Evolutionary conservation across 2,329 filamentous ascomycete genomes (phyloP).

Genomic region (Anthostomella pinea): DNA sequence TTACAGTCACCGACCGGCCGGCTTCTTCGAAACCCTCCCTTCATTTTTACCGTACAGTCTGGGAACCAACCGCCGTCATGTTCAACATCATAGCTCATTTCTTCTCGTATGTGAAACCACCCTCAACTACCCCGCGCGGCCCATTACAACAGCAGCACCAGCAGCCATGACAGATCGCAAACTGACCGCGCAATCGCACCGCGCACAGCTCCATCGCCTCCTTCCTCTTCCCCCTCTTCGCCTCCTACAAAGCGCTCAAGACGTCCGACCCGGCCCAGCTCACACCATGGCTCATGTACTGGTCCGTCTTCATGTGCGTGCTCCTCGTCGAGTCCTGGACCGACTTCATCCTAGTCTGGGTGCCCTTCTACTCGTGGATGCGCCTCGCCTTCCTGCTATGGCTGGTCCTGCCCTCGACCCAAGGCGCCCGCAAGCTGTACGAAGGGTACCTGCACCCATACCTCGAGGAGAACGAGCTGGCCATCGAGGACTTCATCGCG

Average conservation of each 20-base stretch:
- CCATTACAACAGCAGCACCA: background rate
- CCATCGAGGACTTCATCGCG: slow-evolving; percentile 89
- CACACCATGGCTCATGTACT: slow-evolving; percentile 99
- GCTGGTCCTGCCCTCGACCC: slow-evolving; percentile 95
- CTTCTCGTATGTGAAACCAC: slow-evolving; percentile 14
- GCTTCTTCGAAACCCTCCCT: background rate
- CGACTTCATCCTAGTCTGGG: slow-evolving; percentile 82
- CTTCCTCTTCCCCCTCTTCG: slow-evolving; percentile 92
- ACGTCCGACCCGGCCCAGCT: slow-evolving; percentile 85
- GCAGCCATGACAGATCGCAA: background rate
- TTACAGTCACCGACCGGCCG: background rate
- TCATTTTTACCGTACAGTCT: background rate
- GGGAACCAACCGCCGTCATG: slow-evolving; percentile 10
- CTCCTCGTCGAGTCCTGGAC: slow-evolving; percentile 84
- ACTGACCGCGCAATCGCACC: slow-evolving; percentile 6
- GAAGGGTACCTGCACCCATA: slow-evolving; percentile 83
- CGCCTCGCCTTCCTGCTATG: slow-evolving; percentile 86
- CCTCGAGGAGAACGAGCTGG: slow-evolving; percentile 77
- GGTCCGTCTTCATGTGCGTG: slow-evolving; percentile 83
- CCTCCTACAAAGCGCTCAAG: slow-evolving; percentile 96
- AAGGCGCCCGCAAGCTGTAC: slow-evolving; percentile 85
- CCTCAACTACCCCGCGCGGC: background rate
- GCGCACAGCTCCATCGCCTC: slow-evolving; percentile 71
- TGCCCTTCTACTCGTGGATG: slow-evolving; percentile 92
- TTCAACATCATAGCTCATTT: slow-evolving; percentile 22